Evolutionary conservation across 2,329 filamentous ascomycete genomes (phyloP).

Genomic region (Sporothrix luriei): DNA sequence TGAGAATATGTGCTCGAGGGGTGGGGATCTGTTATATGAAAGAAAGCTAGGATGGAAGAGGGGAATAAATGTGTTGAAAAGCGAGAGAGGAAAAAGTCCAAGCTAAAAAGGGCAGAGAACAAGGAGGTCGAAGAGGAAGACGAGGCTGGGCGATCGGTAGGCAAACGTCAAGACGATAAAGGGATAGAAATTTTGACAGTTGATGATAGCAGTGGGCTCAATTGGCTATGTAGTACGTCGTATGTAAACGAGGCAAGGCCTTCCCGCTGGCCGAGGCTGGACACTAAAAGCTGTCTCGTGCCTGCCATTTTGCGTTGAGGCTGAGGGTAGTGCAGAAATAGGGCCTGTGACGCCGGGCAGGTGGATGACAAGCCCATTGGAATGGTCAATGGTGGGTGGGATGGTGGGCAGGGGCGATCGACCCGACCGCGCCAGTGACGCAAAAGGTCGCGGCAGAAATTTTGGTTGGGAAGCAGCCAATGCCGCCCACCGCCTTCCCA

Average conservation of each 20-base stretch:
- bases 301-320: neutral
- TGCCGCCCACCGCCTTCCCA: constrained; percentile 3
- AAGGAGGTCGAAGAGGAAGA: neutral
- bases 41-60: neutral
- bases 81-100: constrained; percentile 14
- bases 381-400: too few relatives aligned
- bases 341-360: constrained; percentile 14
- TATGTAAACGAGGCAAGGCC: constrained; percentile 13
- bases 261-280: constrained; percentile 25
- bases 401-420: neutral
- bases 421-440: constrained; percentile 5
- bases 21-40: constrained; percentile 11
- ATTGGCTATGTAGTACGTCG: neutral
- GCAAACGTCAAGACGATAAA: neutral
- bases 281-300: constrained; percentile 22
- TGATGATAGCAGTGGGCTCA: constrained; percentile 1
- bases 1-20: neutral
- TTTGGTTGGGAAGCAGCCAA: constrained; percentile 20
- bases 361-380: constrained; percentile 14
- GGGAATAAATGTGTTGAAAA: constrained; percentile 21
- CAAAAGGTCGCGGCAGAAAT: constrained; percentile 22
- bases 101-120: constrained; percentile 12
- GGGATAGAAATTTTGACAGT: neutral
- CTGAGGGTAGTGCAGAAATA: constrained; percentile 1
- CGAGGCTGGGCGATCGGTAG: neutral